phyloP scores from a whole-genome alignment of 768 basidiomycete genomes.

The Russula compacta region DNA sequence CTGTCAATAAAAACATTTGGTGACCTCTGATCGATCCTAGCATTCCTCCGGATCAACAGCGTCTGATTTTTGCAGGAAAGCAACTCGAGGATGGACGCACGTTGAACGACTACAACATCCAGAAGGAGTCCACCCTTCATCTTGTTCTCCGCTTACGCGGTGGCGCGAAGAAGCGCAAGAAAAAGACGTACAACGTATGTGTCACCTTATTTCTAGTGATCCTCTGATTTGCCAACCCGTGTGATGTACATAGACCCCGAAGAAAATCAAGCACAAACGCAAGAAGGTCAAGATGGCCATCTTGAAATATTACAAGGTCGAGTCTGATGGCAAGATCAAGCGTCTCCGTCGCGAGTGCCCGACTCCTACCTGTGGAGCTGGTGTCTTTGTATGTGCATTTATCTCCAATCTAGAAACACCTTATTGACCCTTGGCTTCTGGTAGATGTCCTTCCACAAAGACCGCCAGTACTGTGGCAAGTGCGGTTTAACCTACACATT shows the following conservation, averaged over 20 bases:
- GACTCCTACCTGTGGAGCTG: constrained; percentile 72
- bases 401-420: neutral
- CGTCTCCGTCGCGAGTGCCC: constrained; percentile 95
- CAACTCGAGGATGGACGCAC: constrained; percentile 99
- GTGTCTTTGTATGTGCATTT: constrained; percentile 59
- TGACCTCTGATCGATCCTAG: constrained; percentile 29
- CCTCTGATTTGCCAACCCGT: constrained; percentile 7
- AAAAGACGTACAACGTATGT: constrained; percentile 96
- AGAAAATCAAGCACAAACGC: constrained; percentile 17
- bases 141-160: constrained; percentile 95
- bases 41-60: constrained; percentile 91
- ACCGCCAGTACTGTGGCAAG: constrained; percentile 97
- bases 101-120: constrained; percentile 93
- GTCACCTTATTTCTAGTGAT: neutral
- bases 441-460: constrained; percentile 97
- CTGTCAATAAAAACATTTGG: constrained; percentile 5
- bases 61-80: constrained; percentile 98
- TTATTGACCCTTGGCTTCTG: neutral
- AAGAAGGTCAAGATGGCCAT: constrained; percentile 99
- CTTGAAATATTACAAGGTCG: constrained; percentile 94
- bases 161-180: constrained; percentile 99
- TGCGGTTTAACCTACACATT: constrained; percentile 85
- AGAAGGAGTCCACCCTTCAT: constrained; percentile 99
- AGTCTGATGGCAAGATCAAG: constrained; percentile 99
- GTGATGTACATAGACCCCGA: constrained; percentile 11